Evolutionary conservation across 441 rosid species (phyloP).

Genomic region (Syzygium malaccense): DNA sequence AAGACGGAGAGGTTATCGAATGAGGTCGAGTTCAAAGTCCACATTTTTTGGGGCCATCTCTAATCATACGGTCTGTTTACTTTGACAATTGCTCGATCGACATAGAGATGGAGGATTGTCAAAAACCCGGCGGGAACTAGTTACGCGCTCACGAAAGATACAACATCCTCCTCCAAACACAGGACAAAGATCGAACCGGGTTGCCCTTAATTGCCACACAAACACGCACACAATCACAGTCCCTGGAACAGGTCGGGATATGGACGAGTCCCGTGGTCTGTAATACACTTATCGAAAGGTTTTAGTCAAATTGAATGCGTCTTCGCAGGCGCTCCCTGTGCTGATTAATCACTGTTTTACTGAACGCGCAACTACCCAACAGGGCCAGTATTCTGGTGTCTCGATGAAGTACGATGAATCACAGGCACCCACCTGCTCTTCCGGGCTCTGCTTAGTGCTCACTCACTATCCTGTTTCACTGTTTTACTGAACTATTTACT

Average conservation of each 20-base stretch:
- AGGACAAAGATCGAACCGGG: neutral
- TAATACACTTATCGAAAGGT: neutral
- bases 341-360: neutral
- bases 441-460: neutral
- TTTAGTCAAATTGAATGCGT: neutral
- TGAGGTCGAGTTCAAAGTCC: neutral
- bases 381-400: neutral
- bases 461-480: neutral
- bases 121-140: neutral
- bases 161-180: neutral
- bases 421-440: neutral
- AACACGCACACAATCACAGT: neutral
- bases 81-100: accelerated
- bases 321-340: neutral
- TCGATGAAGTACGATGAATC: neutral
- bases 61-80: neutral
- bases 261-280: neutral
- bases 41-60: neutral
- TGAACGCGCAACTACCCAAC: neutral
- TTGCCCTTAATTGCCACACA: neutral
- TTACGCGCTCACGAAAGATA: neutral
- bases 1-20: neutral
- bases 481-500: too few species aligned
- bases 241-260: neutral
- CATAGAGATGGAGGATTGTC: accelerated